Evolutionary conservation across 176 grass and related monocot species (phyloP), one percentile per base, ranked within the genome.

Genomic region (Phyllostachys edulis): DNA sequence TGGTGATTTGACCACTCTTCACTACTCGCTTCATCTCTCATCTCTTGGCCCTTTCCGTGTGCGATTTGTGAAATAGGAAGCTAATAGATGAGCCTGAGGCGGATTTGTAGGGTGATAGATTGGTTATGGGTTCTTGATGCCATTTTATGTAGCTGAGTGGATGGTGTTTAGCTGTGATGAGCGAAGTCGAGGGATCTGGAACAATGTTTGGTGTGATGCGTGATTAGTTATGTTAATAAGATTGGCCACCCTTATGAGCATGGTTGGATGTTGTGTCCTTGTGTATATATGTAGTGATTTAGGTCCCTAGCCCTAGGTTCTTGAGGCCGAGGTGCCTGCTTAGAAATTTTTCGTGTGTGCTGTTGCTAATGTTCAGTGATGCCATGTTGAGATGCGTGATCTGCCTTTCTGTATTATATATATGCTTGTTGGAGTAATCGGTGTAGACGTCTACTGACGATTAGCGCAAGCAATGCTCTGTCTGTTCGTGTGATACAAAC

Each of bases 1-100:
- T 90, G 91, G 91, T 93, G 27, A 16, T 34, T 16, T 4, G 32
- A 34, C 32, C 2, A 1, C 4, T 57, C 54, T n/a, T 55, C 5
- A 12, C 9, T 4, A 5, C n/a, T 32, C 62, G 62, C 62, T 34
- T 55, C 50, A 0, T 45, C 66, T 55, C 65, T 55, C 50, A 0
- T 45, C 66, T 55, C 65, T 15, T 16, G 26, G 13, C 34, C 61
- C 27, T 16, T 64, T 0, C 24, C 27, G 5, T 32, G 14, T 7
- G 27, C 5, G 10, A 62, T 14, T 29, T 23, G 4, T 27, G 59
- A 27, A 5, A 13, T 13, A 27, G 1, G 59, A 5, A 29, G 54
- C 55, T 27, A 27, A 5, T 26, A 27, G 23, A 4, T 26, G 59
- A 1, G 4, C 11, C 24, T 62, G 10, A 24, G 7, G n/a, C n/a